Evolutionary conservation across 129 eudicot species (phyloP).

Genomic region (Glebionis coronaria): DNA sequence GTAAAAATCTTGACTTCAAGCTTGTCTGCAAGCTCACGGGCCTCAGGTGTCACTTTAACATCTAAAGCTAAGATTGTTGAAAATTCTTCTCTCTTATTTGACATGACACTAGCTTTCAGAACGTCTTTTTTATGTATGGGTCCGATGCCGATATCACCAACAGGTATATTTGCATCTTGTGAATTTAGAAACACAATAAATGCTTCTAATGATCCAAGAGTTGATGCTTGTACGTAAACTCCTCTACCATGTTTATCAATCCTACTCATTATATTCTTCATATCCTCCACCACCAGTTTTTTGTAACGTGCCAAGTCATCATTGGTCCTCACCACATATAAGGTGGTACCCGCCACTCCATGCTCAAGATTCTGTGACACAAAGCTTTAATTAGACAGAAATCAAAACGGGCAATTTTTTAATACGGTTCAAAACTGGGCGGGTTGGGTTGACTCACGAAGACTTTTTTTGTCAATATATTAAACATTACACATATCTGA

Average conservation of each 20-base stretch:
- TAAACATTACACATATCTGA: not conserved
- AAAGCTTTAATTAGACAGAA: not conserved
- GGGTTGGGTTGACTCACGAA: not conserved
- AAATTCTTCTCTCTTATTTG: conserved; percentile 71
- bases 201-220: conserved; percentile 90
- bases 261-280: conserved; percentile 75
- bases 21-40: conserved; percentile 71
- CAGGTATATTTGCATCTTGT: conserved; percentile 79
- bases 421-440: not conserved
- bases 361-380: conserved; percentile 74
- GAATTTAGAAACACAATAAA: conserved; percentile 68
- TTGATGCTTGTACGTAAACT: conserved; percentile 87
- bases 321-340: conserved; percentile 67
- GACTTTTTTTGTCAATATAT: not conserved
- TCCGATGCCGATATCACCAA: conserved; percentile 75
- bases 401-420: not conserved
- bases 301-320: conserved; percentile 74
- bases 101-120: conserved; percentile 84
- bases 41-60: conserved; percentile 77
- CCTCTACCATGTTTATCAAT: conserved; percentile 83
- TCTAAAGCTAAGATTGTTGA: conserved; percentile 86
- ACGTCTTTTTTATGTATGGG: conserved; percentile 86
- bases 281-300: conserved; percentile 68
- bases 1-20: conserved; percentile 67
- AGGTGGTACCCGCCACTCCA: conserved; percentile 85